phyloP scores from a whole-genome alignment of 805 yeast genomes.

The Wickerhamiella parazyma region DNA sequence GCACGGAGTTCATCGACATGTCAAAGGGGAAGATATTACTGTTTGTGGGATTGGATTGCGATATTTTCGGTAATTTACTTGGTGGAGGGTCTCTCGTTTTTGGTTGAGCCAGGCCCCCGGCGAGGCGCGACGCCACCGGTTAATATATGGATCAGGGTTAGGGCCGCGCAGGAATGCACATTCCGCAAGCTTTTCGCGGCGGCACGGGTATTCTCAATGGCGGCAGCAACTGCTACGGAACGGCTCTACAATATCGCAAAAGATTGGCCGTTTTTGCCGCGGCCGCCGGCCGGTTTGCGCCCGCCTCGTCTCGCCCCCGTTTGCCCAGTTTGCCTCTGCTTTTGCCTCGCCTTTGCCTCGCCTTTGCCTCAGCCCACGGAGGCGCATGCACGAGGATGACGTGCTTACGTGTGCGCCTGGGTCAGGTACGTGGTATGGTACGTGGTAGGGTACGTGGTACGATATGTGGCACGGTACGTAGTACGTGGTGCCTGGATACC shows the following conservation, averaged over 20 bases:
- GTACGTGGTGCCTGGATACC: too few relatives aligned
- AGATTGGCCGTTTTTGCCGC: neutral
- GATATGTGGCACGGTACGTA: too few relatives aligned
- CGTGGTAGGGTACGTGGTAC: too few relatives aligned
- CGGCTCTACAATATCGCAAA: neutral
- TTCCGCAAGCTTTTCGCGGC: neutral
- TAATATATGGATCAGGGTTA: conserved; percentile 1
- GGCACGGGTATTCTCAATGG: too few relatives aligned
- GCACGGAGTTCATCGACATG: conserved; percentile 1
- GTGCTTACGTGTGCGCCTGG: too few relatives aligned
- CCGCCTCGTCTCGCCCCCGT: neutral
- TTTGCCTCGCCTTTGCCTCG: neutral
- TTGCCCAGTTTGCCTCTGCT: neutral
- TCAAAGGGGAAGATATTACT: neutral
- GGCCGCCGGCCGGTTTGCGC: neutral
- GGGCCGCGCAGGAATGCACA: neutral
- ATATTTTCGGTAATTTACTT: neutral
- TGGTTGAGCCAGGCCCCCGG: too few relatives aligned
- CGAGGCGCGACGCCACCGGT: neutral
- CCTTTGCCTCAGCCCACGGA: neutral
- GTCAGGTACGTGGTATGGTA: too few relatives aligned
- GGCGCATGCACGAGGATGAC: too few relatives aligned
- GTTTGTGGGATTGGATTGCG: conserved; percentile 1
- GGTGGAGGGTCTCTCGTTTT: neutral
- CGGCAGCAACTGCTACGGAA: too few relatives aligned